Conservation (phyloP, 1,284 basidiomycete species). For the Omphalotus olearius region DNA sequence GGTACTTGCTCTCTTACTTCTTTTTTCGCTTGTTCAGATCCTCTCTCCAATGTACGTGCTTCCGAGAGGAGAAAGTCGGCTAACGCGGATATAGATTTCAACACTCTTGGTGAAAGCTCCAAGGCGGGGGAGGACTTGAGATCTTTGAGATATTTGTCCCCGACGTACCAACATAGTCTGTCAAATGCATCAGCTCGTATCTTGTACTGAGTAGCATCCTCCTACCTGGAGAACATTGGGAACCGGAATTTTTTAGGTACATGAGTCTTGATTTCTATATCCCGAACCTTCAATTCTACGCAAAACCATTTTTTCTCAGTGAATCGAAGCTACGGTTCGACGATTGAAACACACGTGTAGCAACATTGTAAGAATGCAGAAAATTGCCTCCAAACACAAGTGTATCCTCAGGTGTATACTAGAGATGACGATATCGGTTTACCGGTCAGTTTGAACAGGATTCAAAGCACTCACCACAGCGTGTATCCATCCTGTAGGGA, state of each 20-base stretch:
- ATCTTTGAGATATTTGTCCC: conserved; percentile 71
- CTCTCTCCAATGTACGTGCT: conserved; percentile 62
- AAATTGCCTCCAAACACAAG: conserved; percentile 98
- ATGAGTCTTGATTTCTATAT: conserved; percentile 90
- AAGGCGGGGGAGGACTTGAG: conserved; percentile 53
- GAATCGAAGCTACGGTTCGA: conserved; percentile 12
- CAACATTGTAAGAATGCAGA: conserved; percentile 79
- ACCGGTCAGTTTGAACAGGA: not conserved
- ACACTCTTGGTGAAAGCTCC: conserved; percentile 58
- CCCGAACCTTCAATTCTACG: conserved; percentile 81
- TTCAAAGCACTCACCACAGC: conserved; percentile 70
- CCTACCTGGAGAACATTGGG: conserved; percentile 78
- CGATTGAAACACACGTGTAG: conserved; percentile 55
- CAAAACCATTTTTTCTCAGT: conserved; percentile 4
- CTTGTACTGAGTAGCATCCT: conserved; percentile 10
- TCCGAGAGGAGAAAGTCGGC: conserved; percentile 81
- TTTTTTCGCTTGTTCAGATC: conserved; percentile 57
- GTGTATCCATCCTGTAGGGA: conserved; percentile 97
- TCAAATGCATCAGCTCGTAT: conserved; percentile 5
- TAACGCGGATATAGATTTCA: conserved; percentile 69
- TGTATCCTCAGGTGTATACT: conserved; percentile 90
- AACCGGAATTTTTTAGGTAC: conserved; percentile 96
- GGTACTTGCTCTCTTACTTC: conserved; percentile 81
- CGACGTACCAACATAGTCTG: conserved; percentile 89
- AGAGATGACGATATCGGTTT: conserved; percentile 3